Percentiles rank a stretch among this genome's conserved stretches.
Evolutionary conservation across 257 asterid genomes (phyloP).

Genomic region (Solanum okadae): DNA sequence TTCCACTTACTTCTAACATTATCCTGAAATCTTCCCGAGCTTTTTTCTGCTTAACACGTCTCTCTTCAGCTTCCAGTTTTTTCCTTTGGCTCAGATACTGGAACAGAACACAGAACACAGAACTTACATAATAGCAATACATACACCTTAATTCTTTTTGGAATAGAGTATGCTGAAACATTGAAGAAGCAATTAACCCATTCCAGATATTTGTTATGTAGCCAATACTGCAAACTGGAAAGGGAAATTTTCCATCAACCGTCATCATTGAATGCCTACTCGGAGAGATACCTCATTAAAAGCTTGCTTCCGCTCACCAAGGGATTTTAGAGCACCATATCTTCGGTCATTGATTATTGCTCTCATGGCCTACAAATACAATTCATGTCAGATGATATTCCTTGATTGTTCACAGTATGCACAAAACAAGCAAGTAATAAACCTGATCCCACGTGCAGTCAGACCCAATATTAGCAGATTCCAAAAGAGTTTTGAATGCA

Average conservation of each 20-base stretch:
- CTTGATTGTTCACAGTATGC: not conserved
- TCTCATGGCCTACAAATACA: constrained; percentile 65
- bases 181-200: not conserved
- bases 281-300: constrained; percentile 64
- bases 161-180: constrained; percentile 6
- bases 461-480: constrained; percentile 64
- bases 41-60: constrained; percentile 64
- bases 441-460: constrained; percentile 99
- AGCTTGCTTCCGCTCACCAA: constrained; percentile 86
- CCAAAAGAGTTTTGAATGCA: constrained; percentile 76
- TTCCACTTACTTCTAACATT: constrained; percentile 66
- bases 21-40: constrained; percentile 76
- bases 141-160: not conserved
- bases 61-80: constrained; percentile 85
- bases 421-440: constrained; percentile 5
- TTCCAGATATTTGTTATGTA: not conserved
- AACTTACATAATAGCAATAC: not conserved
- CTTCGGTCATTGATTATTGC: constrained; percentile 75
- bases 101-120: constrained; percentile 13
- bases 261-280: constrained; percentile 3
- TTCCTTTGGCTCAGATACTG: constrained; percentile 79
- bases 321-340: constrained; percentile 74
- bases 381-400: constrained; percentile 7
- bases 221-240: not conserved
- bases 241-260: not conserved